These are phyloP conservation scores for Cladophialophora yegresii DNA, from an alignment of 2,329 filamentous ascomycete genomes.

Conservation along the genomic window DNA sequence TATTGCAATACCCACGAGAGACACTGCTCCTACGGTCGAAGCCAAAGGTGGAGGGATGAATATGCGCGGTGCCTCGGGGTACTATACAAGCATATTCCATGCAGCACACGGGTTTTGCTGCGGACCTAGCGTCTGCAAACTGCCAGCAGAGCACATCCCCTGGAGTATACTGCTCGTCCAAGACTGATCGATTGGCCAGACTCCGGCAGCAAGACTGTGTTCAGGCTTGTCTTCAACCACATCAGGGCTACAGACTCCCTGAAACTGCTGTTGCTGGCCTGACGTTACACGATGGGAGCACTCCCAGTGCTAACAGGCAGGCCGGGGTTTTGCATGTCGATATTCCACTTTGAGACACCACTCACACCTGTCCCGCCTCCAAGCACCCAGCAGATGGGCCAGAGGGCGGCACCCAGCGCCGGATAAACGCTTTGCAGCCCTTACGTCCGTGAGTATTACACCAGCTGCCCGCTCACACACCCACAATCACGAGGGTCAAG, in stretches of 20 bases:
- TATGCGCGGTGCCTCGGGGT: neutral
- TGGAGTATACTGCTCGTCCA: neutral
- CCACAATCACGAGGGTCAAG: constrained; percentile 1
- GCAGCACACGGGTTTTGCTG: neutral
- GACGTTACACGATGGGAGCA: constrained; percentile 3
- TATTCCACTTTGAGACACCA: constrained; percentile 9
- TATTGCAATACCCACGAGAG: constrained; percentile 1
- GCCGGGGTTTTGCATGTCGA: neutral
- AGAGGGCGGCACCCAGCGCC: neutral
- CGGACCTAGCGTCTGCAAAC: neutral
- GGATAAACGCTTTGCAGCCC: constrained; percentile 16
- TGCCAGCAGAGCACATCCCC: neutral
- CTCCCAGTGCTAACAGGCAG: neutral
- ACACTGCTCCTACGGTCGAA: constrained; percentile 10
- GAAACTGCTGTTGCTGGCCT: constrained; percentile 7
- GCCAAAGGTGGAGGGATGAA: constrained; percentile 3
- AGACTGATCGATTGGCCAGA: neutral
- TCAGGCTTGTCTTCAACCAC: neutral
- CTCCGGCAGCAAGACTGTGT: neutral
- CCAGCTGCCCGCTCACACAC: neutral
- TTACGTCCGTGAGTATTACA: neutral
- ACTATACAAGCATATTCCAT: constrained; percentile 3
- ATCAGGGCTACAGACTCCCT: neutral
- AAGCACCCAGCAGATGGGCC: neutral
- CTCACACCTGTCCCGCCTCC: neutral